Evolutionary conservation across 2,329 filamentous ascomycete species (phyloP).

Genomic region (Teratosphaeria destructans): DNA sequence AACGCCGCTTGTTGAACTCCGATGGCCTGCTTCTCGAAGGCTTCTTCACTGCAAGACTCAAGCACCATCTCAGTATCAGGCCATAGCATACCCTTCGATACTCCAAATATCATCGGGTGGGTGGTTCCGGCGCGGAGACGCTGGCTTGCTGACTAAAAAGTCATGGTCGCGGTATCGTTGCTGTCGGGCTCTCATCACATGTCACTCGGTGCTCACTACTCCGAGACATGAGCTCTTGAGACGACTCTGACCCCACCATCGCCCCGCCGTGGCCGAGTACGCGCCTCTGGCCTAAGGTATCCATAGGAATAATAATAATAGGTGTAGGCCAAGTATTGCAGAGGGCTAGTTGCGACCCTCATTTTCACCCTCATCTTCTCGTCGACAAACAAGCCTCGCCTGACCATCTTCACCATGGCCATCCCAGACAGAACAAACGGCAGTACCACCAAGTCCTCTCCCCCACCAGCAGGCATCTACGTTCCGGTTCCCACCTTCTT

Average conservation of each 20-base stretch:
- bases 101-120: too few species aligned
- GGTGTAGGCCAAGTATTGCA: background rate
- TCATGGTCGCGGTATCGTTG: too few species aligned
- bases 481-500: conserved; percentile 57
- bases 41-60: too few species aligned
- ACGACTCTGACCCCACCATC: background rate
- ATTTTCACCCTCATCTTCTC: too few species aligned
- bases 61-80: too few species aligned
- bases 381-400: too few species aligned
- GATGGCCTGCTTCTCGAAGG: background rate
- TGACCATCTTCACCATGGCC: background rate
- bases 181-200: background rate
- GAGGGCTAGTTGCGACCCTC: too few species aligned
- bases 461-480: conserved; percentile 45
- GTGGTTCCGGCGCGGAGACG: too few species aligned
- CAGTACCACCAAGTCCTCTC: conserved; percentile 15
- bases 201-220: background rate
- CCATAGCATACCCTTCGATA: too few species aligned
- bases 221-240: background rate
- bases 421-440: conserved; percentile 3
- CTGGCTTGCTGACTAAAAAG: too few species aligned
- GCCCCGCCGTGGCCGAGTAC: background rate
- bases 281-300: background rate
- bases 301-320: background rate
- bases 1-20: background rate